Base-by-base conservation (phyloP, 2,329 filamentous ascomycete genomes). In the Cyphellophora attinorum region DNA sequence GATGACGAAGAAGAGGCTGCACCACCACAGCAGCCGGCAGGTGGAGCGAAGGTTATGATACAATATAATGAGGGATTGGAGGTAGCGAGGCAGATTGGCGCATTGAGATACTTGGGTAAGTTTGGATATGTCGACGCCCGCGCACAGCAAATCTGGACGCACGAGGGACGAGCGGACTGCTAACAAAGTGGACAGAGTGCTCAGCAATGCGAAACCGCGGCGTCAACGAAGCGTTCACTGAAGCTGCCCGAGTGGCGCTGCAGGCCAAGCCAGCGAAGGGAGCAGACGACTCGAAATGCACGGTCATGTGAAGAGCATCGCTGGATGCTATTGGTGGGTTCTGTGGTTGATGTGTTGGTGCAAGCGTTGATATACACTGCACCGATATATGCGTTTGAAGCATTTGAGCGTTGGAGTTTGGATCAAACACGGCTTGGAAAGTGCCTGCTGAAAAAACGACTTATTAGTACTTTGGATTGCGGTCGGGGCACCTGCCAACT, bases 161-260 rank as follows among this genome's bases (percentile, higher is more conserved):
- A n/a, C n/a, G n/a, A n/a, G n/a, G n/a, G n/a, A n/a, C n/a, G n/a
- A n/a, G n/a, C n/a, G n/a, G 21, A 25, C 8, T 25, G 21, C 21
- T 25, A 25, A 25, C 21, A 25, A 19, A 29, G 11, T 19, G n/a
- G 16, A 15, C 51, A 80, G 91, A 98, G 70, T 98, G 91, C 68
- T 96, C 91, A 23, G 91, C 91, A 38, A 96, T 96, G 79, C 81
- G 88, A 64, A 98, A 98, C 62, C 77, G 91, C 33, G 91, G 91
- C 41, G 93, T 98, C 54, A 95, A 96, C 61, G 91, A 98, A 62
- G 91, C 91, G 28, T 98, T 98, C 55, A 96, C 91, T 27, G 91
- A 98, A 67, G 91, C 91, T 27, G 89, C 91, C 15, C 81, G 93
- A 52, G 91, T 98, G 21, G 91, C 91, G 11, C 69, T 98, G 15